These are phyloP conservation scores for Thelonectria discophora DNA, from an alignment of 2,329 filamentous ascomycete genomes.

Conservation along the genomic window DNA sequence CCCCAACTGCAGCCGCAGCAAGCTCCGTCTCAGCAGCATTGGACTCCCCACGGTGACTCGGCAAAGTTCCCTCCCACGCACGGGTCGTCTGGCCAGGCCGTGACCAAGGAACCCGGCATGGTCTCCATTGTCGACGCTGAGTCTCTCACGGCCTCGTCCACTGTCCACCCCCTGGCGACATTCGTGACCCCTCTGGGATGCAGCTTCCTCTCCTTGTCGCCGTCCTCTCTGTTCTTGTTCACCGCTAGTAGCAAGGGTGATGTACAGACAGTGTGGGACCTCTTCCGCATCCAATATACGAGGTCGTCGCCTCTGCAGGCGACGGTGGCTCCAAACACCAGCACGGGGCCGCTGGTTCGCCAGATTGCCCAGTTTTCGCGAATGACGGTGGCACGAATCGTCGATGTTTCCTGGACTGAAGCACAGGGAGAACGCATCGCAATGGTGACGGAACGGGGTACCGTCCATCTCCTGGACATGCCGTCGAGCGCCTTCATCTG, in stretches of 20 bases:
- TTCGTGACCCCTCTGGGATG: conserved; percentile 78
- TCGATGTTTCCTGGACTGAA: conserved; percentile 88
- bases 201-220: conserved; percentile 82
- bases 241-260: conserved; percentile 87
- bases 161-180: conserved; percentile 72
- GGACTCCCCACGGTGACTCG: conserved; percentile 57
- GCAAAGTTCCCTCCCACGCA: conserved; percentile 79
- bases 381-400: conserved; percentile 89
- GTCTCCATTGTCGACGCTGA: conserved; percentile 80
- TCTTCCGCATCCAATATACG: conserved; percentile 72
- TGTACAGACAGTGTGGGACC: conserved; percentile 82
- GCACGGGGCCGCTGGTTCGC: conserved; percentile 70
- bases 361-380: conserved; percentile 90
- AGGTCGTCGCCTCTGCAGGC: conserved; percentile 68
- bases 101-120: conserved; percentile 73
- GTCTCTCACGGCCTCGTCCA: conserved; percentile 60
- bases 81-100: conserved; percentile 64
- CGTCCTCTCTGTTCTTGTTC: conserved; percentile 76
- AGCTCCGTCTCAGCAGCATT: conserved; percentile 55
- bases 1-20: conserved; percentile 55
- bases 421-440: conserved; percentile 84
- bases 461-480: conserved; percentile 90
- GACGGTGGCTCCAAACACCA: conserved; percentile 53
- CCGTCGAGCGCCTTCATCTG: conserved; percentile 84
- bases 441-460: conserved; percentile 93